Conservation (phyloP, 331 rosid genomes). For the Cydonia oblonga region DNA sequence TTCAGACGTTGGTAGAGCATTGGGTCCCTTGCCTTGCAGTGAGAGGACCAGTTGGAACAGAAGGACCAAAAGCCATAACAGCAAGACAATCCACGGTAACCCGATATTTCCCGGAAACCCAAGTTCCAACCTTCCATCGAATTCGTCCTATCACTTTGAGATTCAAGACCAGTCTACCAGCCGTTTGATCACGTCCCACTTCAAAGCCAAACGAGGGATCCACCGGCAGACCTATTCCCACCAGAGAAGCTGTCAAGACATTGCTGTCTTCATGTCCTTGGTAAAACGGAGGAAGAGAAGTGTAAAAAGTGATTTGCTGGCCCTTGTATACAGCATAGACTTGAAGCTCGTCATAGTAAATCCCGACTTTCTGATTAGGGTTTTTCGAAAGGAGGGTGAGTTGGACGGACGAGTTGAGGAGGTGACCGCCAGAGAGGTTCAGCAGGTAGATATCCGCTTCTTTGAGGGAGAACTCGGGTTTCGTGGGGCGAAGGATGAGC, state of each 20-base stretch:
- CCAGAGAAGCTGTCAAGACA: slow-evolving; percentile 53
- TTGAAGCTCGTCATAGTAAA: slow-evolving; percentile 66
- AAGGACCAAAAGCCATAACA: slow-evolving; percentile 47
- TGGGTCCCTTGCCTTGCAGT: slow-evolving; percentile 41
- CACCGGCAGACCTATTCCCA: slow-evolving; percentile 53
- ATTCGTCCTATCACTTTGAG: slow-evolving; percentile 58
- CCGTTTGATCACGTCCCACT: slow-evolving; percentile 53
- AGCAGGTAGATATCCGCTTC: slow-evolving; percentile 66
- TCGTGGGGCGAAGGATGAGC: slow-evolving; percentile 59
- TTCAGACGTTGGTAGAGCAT: slow-evolving; percentile 64
- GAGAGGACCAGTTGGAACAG: slow-evolving; percentile 39
- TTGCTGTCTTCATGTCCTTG: slow-evolving; percentile 57
- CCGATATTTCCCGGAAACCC: slow-evolving; percentile 82
- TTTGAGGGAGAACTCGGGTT: slow-evolving; percentile 67
- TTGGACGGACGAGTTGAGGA: slow-evolving; percentile 73
- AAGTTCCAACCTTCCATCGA: slow-evolving; percentile 84
- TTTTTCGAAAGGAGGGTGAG: slow-evolving; percentile 65
- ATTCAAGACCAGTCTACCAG: slow-evolving; percentile 46
- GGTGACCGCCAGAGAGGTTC: slow-evolving; percentile 44
- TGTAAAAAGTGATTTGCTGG: slow-evolving; percentile 57
- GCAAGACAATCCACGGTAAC: slow-evolving; percentile 68
- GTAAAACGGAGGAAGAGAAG: slow-evolving; percentile 69
- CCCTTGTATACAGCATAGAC: slow-evolving; percentile 63
- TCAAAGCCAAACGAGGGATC: slow-evolving; percentile 75
- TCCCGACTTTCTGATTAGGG: slow-evolving; percentile 70